Evolutionary conservation across 306 rosid genomes (phyloP).

Genomic region (Ammopiptanthus mongolicus): DNA sequence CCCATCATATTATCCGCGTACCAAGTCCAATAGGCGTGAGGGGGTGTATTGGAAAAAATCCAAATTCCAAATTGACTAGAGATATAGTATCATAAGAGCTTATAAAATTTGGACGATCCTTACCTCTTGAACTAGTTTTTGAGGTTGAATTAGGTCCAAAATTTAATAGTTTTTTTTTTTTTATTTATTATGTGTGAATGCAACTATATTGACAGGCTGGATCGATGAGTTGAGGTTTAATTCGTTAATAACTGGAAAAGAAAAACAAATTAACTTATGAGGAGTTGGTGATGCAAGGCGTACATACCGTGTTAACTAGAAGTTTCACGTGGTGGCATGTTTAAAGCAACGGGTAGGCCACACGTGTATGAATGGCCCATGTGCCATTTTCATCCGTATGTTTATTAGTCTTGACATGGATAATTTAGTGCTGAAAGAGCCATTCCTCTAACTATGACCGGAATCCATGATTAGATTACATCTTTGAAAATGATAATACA

Average conservation of each 20-base stretch:
- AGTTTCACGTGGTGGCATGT: conserved; percentile 40
- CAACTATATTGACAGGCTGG: not conserved
- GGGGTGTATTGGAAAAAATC: too few species aligned
- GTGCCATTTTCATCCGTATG: conserved; percentile 20
- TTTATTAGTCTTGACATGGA: not conserved
- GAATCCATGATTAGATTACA: conserved; percentile 38
- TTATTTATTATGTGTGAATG: too few species aligned
- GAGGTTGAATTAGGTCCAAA: too few species aligned
- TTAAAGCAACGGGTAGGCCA: conserved; percentile 29
- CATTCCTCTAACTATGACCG: conserved; percentile 42
- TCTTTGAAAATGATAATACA: conserved; percentile 43
- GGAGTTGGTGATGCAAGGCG: too few species aligned
- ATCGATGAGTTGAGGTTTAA: not conserved
- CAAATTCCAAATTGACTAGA: too few species aligned
- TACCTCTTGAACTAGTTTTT: too few species aligned
- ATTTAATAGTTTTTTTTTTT: too few species aligned
- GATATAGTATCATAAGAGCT: too few species aligned
- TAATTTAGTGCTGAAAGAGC: conserved; percentile 34
- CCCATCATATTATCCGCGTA: too few species aligned
- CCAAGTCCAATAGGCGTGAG: too few species aligned
- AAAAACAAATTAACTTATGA: not conserved
- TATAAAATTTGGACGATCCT: too few species aligned
- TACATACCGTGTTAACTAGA: not conserved
- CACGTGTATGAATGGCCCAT: conserved; percentile 44
- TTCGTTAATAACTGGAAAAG: not conserved